Conservation (phyloP, 1,284 basidiomycete species). For the Caloboletus firmus region DNA sequence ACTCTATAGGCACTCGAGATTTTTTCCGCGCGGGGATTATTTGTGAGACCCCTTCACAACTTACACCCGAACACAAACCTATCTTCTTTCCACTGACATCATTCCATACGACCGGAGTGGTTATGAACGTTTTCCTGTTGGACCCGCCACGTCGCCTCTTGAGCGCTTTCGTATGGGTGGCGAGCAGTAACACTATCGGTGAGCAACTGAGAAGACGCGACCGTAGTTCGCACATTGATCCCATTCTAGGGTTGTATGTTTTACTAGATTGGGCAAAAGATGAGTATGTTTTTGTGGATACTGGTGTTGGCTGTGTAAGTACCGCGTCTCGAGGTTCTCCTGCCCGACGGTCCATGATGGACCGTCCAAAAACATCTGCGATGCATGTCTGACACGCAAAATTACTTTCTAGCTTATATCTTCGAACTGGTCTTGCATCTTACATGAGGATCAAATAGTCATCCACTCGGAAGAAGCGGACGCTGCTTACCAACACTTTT, state of each 20-base stretch:
- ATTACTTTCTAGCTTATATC: constrained; percentile 46
- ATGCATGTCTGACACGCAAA: constrained; percentile 8
- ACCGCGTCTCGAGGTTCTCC: constrained; percentile 2
- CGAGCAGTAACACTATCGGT: constrained; percentile 38
- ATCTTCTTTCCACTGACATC: constrained; percentile 55
- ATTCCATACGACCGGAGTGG: constrained; percentile 64
- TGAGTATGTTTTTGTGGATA: constrained; percentile 69
- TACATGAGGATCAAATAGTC: constrained; percentile 58
- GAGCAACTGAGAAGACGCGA: constrained; percentile 1
- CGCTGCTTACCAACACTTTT: constrained; percentile 35
- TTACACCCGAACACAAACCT: constrained; percentile 29
- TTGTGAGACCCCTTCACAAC: constrained; percentile 32
- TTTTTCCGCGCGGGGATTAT: constrained; percentile 11
- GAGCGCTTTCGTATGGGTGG: constrained; percentile 66
- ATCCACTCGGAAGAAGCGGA: constrained; percentile 60
- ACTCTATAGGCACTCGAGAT: constrained; percentile 2
- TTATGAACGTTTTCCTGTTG: constrained; percentile 75
- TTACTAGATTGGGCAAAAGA: constrained; percentile 64
- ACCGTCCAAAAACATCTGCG: constrained; percentile 1
- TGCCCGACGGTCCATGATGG: constrained; percentile 3
- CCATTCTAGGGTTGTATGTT: constrained; percentile 53
- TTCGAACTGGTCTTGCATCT: constrained; percentile 74
- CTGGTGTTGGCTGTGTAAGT: constrained; percentile 69
- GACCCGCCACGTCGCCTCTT: constrained; percentile 61
- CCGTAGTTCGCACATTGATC: constrained; percentile 39